A percentile compares a stretch with the other conserved stretches of the same genome.
phyloP scores from a whole-genome alignment of 306 rosid genomes.

The Alnus rubra region DNA sequence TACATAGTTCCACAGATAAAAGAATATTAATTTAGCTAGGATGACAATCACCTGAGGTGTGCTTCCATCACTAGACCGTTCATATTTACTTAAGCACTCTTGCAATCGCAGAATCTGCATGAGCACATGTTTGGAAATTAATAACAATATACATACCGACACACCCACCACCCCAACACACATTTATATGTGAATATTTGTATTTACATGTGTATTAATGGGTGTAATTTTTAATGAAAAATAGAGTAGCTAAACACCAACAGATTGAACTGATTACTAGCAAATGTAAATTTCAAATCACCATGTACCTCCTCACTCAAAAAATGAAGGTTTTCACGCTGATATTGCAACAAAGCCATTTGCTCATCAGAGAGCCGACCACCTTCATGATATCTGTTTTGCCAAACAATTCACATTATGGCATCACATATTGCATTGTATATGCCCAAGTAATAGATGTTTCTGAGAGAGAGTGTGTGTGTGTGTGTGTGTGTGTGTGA shows the following conservation, averaged over 20 bases:
- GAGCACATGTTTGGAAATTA: conserved; percentile 27
- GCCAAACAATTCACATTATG: conserved; percentile 36
- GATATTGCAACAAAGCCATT: conserved; percentile 99
- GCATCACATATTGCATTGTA: conserved; percentile 8
- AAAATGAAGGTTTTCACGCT: conserved; percentile 97
- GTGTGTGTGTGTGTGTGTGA: conserved; percentile 1
- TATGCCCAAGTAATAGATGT: conserved; percentile 18
- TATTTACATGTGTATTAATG: not conserved
- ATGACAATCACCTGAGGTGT: conserved; percentile 77
- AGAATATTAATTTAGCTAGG: conserved; percentile 15
- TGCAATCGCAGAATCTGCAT: conserved; percentile 89
- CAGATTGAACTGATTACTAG: not conserved
- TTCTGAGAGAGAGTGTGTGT: not conserved
- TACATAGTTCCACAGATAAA: not conserved
- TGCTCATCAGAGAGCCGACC: conserved; percentile 98
- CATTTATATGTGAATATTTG: not conserved
- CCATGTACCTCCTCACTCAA: conserved; percentile 88
- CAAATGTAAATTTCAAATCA: conserved; percentile 27
- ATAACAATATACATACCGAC: conserved; percentile 5
- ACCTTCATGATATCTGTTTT: conserved; percentile 73
- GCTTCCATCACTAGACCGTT: conserved; percentile 80
- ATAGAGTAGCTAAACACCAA: not conserved
- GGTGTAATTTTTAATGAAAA: not conserved
- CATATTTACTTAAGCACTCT: conserved; percentile 87
- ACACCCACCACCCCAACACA: not conserved